Evolutionary conservation across 2,329 filamentous ascomycete genomes (phyloP), one percentile per base, ranked within the genome.

Genomic region (Periconia sp.): DNA sequence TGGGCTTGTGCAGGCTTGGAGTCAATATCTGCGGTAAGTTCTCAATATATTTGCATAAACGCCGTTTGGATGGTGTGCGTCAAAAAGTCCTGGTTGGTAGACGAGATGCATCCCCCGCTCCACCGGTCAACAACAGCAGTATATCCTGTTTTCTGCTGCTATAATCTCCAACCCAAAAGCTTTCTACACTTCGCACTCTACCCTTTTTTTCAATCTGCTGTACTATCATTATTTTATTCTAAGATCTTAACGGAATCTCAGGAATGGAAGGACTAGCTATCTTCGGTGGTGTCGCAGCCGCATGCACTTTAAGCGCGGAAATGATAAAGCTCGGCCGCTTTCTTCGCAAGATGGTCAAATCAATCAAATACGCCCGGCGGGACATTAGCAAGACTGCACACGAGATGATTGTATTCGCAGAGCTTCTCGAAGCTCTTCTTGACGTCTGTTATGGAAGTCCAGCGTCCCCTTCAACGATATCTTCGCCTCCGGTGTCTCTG

Each of bases 321-420:
- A 11, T 42, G 20, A 20, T 42, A 3, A 17, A 18, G 20, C 11
- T 42, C 17, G n/a, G 47, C 9, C 31, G 40, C 10, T n/a, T 3
- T 14, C 51, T 54, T 3, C 44, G 40, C 3, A 49, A 40, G 19
- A 23, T 27, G 15, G 15, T 42, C 20, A 49, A 41, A 46, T 27
- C 17, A 14, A 46, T 57, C 27, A 45, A 30, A 19, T 44, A 50
- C 19, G 55, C 55, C 31, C 55, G 45, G 14, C 31, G 41, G 11
- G 55, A 57, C 23, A 35, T 57, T 42, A 15, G 41, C 7, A 49
- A 52, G 17, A 23, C 52, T 27, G 43, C 35, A 15, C 44, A 52
- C 13, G 51, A 57, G 17, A 54, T 54, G 41, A 30, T 30, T 6
- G 43, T 50, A 13, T 57, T 57, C 31, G 27, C 52, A 2, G 35